phyloP scores from a whole-genome alignment of 441 rosid genomes.

The Euphorbia schlechtendalii region DNA sequence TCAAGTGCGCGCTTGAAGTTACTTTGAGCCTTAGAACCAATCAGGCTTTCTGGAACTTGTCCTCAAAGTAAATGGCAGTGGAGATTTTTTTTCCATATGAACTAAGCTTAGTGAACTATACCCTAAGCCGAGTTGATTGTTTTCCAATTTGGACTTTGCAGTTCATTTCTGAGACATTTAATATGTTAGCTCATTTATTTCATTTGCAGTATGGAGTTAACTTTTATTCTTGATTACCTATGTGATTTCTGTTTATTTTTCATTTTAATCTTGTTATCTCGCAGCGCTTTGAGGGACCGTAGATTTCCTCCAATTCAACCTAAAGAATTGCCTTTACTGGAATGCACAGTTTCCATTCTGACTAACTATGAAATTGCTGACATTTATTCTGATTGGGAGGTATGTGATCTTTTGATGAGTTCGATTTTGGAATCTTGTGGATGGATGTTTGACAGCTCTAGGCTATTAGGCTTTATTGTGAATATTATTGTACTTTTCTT shows the following conservation, averaged over 20 bases:
- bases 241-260: neutral
- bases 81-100: neutral
- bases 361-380: constrained; percentile 74
- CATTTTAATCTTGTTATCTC: constrained; percentile 20
- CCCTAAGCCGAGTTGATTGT: neutral
- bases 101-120: neutral
- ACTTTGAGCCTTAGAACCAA: too few species aligned
- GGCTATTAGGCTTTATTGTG: neutral
- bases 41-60: neutral
- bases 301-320: constrained; percentile 92
- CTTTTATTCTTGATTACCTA: neutral
- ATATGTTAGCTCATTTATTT: neutral
- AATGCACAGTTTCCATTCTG: constrained; percentile 88
- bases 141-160: neutral
- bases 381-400: constrained; percentile 96
- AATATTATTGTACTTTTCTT: neutral
- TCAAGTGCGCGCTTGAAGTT: too few species aligned
- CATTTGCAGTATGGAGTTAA: too few species aligned
- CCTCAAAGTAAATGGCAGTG: neutral
- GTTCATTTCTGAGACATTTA: neutral
- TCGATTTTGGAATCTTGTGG: neutral
- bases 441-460: neutral
- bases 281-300: constrained; percentile 93
- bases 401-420: constrained; percentile 22
- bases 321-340: constrained; percentile 77